phyloP scores from a whole-genome alignment of 371 early-diverging fungal species.

The Basidiobolus heterosporus region DNA sequence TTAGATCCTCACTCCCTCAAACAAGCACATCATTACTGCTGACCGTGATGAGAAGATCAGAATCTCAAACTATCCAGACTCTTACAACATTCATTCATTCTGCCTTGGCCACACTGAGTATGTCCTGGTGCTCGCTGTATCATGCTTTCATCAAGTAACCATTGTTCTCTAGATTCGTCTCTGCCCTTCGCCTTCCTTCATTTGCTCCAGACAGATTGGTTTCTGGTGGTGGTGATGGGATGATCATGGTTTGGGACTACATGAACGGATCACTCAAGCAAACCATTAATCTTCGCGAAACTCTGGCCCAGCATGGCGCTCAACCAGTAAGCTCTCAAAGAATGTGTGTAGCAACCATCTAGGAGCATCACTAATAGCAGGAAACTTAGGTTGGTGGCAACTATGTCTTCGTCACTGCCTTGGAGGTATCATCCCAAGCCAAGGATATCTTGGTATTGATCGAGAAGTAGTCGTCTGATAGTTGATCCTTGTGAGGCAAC shows the following conservation, averaged over 20 bases:
- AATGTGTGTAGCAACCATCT: too few species aligned
- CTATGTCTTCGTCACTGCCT: too few species aligned
- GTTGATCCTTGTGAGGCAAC: too few species aligned
- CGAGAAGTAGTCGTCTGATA: too few species aligned
- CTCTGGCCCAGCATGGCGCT: too few species aligned
- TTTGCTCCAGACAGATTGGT: slow-evolving; percentile 19
- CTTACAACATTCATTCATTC: slow-evolving; percentile 72
- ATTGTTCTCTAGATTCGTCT: slow-evolving; percentile 5
- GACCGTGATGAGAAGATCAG: slow-evolving; percentile 95
- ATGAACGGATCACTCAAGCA: neutral
- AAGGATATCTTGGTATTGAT: too few species aligned
- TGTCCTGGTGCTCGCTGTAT: too few species aligned
- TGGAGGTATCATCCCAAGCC: too few species aligned
- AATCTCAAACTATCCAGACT: slow-evolving; percentile 71
- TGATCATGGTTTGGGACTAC: slow-evolving; percentile 62
- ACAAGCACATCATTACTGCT: slow-evolving; percentile 61
- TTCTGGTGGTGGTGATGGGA: slow-evolving; percentile 81
- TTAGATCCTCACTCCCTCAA: slow-evolving; percentile 29
- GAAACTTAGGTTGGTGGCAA: too few species aligned
- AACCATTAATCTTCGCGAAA: too few species aligned
- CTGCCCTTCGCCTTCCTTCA: slow-evolving; percentile 3
- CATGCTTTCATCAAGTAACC: neutral
- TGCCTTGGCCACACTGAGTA: slow-evolving; percentile 85
- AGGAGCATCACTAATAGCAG: too few species aligned
- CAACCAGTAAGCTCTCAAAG: too few species aligned